Evolutionary conservation across 306 rosid genomes (phyloP).

Genomic region (Trifolium dubium): DNA sequence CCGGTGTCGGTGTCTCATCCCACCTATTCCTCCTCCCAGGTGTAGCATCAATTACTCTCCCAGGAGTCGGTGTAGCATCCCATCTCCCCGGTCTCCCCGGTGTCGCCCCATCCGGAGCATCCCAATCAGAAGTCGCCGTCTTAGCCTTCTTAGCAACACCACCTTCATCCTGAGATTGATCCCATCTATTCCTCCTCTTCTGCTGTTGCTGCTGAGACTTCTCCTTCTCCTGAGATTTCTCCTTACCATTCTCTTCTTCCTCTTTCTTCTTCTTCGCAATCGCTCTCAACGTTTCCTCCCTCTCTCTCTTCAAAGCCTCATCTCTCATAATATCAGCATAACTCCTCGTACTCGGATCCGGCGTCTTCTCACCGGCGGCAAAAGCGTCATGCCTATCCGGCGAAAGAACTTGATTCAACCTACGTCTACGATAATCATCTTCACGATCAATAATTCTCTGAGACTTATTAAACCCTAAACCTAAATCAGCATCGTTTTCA

Average conservation of each 20-base stretch:
- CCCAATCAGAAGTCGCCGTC: conserved; percentile 50
- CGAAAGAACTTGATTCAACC: conserved; percentile 40
- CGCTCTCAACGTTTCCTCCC: conserved; percentile 32
- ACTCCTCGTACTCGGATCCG: conserved; percentile 24
- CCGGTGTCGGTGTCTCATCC: conserved; percentile 48
- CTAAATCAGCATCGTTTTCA: conserved; percentile 21
- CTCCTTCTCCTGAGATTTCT: too few relatives aligned
- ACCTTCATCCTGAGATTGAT: conserved; percentile 40
- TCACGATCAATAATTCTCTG: conserved; percentile 39
- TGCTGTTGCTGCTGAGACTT: conserved; percentile 26
- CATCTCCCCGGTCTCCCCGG: conserved; percentile 41
- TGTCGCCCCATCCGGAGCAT: conserved; percentile 37
- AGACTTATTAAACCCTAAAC: background rate
- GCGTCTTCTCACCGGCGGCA: conserved; percentile 44
- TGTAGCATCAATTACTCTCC: conserved; percentile 40
- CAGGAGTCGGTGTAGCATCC: conserved; percentile 48
- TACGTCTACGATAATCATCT: conserved; percentile 37
- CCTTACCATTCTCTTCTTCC: conserved; percentile 40
- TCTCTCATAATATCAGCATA: conserved; percentile 44
- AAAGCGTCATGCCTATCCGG: conserved; percentile 47
- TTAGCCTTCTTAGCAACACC: conserved; percentile 36
- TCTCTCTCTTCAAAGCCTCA: conserved; percentile 43
- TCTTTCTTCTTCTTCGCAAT: conserved; percentile 47
- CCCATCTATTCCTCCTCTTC: conserved; percentile 51
- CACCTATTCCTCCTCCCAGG: conserved; percentile 49